Conservation (phyloP, 2,329 filamentous ascomycete species). For the Colletotrichum sp. region DNA sequence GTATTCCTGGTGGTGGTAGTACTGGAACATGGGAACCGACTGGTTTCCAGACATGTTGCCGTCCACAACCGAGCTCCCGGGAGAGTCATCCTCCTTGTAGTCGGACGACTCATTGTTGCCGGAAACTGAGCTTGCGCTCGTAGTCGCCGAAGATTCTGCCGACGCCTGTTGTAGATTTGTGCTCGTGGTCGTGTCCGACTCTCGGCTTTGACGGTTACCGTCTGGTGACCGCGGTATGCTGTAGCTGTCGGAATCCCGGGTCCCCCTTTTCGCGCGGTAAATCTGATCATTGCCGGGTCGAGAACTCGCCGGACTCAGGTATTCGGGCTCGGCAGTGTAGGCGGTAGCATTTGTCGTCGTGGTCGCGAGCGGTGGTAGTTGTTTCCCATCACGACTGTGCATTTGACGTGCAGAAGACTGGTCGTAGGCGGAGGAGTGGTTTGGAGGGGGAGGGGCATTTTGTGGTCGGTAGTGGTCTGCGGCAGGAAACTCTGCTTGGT, state of each 20-base stretch:
- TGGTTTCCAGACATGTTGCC: conserved; percentile 44
- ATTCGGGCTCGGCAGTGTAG: conserved; percentile 3
- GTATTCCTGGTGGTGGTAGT: conserved; percentile 63
- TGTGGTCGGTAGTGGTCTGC: conserved; percentile 31
- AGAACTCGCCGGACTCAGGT: not conserved
- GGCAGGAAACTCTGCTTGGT: conserved; percentile 28
- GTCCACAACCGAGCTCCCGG: conserved; percentile 56
- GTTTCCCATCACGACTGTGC: conserved; percentile 5
- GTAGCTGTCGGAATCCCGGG: conserved; percentile 32
- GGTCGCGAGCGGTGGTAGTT: conserved; percentile 9
- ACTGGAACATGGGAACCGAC: conserved; percentile 63
- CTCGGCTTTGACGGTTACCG: conserved; percentile 54
- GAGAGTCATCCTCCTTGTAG: conserved; percentile 49
- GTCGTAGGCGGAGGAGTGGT: conserved; percentile 31
- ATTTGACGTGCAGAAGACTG: conserved; percentile 11
- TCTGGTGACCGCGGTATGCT: conserved; percentile 38
- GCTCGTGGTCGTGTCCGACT: conserved; percentile 53
- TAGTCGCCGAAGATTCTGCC: conserved; percentile 57
- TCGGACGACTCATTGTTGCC: conserved; percentile 54
- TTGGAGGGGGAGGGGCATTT: conserved; percentile 41
- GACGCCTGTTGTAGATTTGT: conserved; percentile 54
- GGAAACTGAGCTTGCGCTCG: conserved; percentile 62
- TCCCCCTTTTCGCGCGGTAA: not conserved
- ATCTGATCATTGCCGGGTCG: not conserved
- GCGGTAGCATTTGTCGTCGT: not conserved